Base-by-base conservation (phyloP, 306 rosid species). In the Calophaca sinica region DNA sequence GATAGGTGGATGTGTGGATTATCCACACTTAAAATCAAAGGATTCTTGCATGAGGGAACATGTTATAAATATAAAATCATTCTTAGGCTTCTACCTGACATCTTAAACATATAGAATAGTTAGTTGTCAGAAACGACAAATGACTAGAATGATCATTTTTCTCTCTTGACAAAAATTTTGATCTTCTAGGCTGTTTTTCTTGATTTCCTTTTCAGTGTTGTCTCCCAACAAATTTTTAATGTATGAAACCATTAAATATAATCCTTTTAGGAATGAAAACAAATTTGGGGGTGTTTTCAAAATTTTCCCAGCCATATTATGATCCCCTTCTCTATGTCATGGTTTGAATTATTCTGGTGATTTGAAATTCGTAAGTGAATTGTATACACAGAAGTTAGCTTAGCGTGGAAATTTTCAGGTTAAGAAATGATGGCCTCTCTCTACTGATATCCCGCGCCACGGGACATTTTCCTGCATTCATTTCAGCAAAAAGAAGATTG, bases 361-460 rank as follows among this genome's bases (percentile, higher is more conserved):
- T 36, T 3, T 75, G 61, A 69, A 60, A 61, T 62, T 68, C 9
- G 1, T 50, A 10, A 32, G 49, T 74, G 13, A 33, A 15, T 67
- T 61, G 62, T 3, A 4, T 14, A 26, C 5, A 65, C 12, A 75
- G 61, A 73, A 80, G 58, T 33, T 68, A 44, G 80, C 74, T 77
- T 79, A 12, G 80, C 80, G 41, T 72, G 54, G 11, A 44, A 68
- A 52, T 36, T 85, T 85, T 74, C 88, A 85, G 87, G 88, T 74
- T 65, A 71, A 69, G 9, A 83, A 79, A 69, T 84, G 87, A 82
- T 28, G 51, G 48, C 32, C 9, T 62, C 31, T 44, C 13, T 64
- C 84, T 38, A 54, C 81, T 50, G 36, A 65, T 62, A 73, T 75
- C 46, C 64, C 31, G 14, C 6, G 74, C 73, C 70, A 64, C 12